Conservation (phyloP, 2,329 filamentous ascomycete genomes). For the Fusarium scirpi region DNA sequence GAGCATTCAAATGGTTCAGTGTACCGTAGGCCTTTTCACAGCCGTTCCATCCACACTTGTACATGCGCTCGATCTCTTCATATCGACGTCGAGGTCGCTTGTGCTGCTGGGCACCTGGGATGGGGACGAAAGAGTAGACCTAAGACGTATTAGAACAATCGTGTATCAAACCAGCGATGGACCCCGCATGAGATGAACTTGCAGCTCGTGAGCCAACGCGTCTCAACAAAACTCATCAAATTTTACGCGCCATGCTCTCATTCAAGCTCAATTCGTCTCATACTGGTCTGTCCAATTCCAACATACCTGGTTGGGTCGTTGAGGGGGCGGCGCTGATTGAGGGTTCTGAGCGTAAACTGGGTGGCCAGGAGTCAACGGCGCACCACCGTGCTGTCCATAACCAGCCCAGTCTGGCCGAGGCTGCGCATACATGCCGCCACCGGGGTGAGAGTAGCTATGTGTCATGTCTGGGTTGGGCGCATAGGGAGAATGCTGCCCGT, state of each 20-base stretch:
- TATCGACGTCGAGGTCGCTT: constrained; percentile 94
- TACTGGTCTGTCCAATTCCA: constrained; percentile 7
- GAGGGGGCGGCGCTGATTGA: constrained; percentile 65
- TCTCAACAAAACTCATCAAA: not conserved
- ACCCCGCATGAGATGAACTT: not conserved
- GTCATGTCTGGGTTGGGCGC: constrained; percentile 86
- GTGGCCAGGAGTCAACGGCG: constrained; percentile 62
- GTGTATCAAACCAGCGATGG: not conserved
- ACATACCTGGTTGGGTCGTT: constrained; percentile 71
- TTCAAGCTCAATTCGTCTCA: constrained; percentile 18
- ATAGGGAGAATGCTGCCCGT: constrained; percentile 88
- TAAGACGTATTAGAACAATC: constrained; percentile 56
- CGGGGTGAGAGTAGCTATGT: constrained; percentile 76
- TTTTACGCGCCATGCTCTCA: constrained; percentile 1
- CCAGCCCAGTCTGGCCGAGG: constrained; percentile 80
- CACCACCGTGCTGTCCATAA: constrained; percentile 68
- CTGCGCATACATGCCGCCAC: constrained; percentile 73
- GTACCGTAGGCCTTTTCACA: constrained; percentile 99
- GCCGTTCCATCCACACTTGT: constrained; percentile 98
- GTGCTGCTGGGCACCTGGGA: constrained; percentile 95
- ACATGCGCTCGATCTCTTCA: constrained; percentile 99
- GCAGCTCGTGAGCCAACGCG: not conserved
- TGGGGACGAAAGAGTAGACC: constrained; percentile 98
- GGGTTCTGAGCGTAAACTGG: constrained; percentile 68
- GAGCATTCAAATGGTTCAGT: constrained; percentile 95